A percentile compares a stretch with the other conserved stretches of the same genome.
phyloP scores from a whole-genome alignment of 768 basidiomycete genomes.

The Pleurotus pulmonarius region DNA sequence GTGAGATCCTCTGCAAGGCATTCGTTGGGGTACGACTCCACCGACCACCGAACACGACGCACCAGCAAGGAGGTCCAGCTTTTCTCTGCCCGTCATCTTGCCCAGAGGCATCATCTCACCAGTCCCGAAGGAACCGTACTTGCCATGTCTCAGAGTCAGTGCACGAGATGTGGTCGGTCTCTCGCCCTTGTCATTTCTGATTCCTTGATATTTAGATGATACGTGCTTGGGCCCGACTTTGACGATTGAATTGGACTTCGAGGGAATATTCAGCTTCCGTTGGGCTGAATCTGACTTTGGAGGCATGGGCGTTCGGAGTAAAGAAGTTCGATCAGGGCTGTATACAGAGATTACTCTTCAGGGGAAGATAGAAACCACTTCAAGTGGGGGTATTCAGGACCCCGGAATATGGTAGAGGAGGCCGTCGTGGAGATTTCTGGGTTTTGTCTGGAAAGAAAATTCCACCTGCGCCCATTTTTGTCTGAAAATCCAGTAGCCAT shows the following conservation, averaged over 20 bases:
- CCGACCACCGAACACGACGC: conserved; percentile 12
- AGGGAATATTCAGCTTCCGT: conserved; percentile 12
- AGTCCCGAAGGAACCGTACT: conserved; percentile 66
- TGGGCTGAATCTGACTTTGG: conserved; percentile 14
- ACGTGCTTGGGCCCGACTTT: conserved; percentile 54
- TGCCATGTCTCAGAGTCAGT: conserved; percentile 70
- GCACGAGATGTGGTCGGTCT: conserved; percentile 70
- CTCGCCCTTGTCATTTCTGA: conserved; percentile 44
- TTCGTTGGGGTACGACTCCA: too few species aligned
- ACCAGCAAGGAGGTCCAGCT: conserved; percentile 79
- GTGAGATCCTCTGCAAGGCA: conserved; percentile 59
- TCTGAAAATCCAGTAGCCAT: too few species aligned
- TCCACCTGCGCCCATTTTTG: too few species aligned
- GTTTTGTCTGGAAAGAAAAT: too few species aligned
- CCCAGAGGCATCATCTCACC: conserved; percentile 59
- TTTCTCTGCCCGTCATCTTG: conserved; percentile 73
- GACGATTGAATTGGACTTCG: conserved; percentile 45
- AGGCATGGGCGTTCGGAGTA: conserved; percentile 16
- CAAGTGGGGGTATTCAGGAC: too few species aligned
- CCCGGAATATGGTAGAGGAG: too few species aligned
- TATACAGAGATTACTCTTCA: too few species aligned
- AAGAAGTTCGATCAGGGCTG: neutral
- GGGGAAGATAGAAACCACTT: too few species aligned
- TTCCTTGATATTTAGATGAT: conserved; percentile 24
- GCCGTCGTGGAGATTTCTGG: too few species aligned